phyloP scores from a whole-genome alignment of 176 grass and related monocot genomes.

The Oryza officinalis region DNA sequence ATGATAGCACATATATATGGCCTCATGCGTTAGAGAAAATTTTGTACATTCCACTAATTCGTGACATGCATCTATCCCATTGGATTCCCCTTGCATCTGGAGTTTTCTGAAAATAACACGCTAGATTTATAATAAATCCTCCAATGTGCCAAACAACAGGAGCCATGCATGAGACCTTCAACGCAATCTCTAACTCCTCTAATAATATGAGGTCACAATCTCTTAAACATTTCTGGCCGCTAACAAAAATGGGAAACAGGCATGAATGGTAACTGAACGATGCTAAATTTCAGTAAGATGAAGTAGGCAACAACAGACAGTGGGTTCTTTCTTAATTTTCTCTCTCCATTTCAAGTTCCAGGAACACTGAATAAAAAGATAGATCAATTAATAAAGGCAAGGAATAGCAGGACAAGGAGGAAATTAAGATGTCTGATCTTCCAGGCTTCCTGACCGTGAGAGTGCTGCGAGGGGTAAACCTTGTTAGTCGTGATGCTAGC shows the following conservation, averaged over 20 bases:
- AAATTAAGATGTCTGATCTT: constrained; percentile 19
- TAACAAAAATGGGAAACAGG: background rate
- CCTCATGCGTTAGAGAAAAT: no score
- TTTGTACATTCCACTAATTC: no score
- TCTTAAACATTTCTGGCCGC: background rate
- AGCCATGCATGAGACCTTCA: background rate
- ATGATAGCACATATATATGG: no score
- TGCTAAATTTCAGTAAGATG: background rate
- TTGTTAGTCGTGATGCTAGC: constrained; percentile 43
- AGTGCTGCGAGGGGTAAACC: constrained; percentile 46
- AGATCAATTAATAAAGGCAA: background rate
- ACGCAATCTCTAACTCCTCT: background rate
- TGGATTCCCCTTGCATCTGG: background rate
- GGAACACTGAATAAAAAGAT: background rate
- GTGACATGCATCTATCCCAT: no score
- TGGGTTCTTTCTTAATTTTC: background rate
- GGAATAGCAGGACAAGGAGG: background rate
- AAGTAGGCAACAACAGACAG: background rate
- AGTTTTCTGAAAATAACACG: background rate
- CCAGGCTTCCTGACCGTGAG: constrained; percentile 50
- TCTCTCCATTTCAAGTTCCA: background rate
- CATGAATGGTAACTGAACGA: background rate
- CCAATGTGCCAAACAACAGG: background rate
- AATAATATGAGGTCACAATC: background rate
- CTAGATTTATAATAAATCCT: background rate